Percentiles rank a stretch among this genome's conserved stretches.
phyloP scores from a whole-genome alignment of 169 alveolate genomes.

The Neospora caninum region DNA sequence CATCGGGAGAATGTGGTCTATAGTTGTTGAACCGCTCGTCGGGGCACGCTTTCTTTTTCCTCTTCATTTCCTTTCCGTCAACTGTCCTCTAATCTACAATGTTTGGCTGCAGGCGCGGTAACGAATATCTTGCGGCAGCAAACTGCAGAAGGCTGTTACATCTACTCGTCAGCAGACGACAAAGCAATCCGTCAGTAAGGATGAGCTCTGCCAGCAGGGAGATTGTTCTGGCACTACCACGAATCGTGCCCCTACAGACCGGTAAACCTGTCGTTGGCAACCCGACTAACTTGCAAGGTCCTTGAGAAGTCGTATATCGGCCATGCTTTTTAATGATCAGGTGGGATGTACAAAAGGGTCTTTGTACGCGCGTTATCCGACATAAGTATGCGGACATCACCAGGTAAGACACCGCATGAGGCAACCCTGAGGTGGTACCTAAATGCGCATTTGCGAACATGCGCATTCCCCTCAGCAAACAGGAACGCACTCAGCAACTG shows the following conservation, averaged over 20 bases:
- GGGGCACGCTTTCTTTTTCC: too few relatives aligned
- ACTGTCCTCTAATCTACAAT: too few relatives aligned
- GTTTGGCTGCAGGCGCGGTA: constrained; percentile 8
- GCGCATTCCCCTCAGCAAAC: neutral
- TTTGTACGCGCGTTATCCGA: neutral
- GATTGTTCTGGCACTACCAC: too few relatives aligned
- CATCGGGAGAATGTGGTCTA: neutral
- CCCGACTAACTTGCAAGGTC: too few relatives aligned
- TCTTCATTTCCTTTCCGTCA: too few relatives aligned
- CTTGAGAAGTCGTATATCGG: too few relatives aligned
- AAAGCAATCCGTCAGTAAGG: neutral
- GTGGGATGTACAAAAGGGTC: constrained; percentile 7
- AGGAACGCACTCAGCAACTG: neutral
- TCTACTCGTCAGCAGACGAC: constrained; percentile 22
- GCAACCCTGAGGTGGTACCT: neutral
- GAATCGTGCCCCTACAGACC: too few relatives aligned
- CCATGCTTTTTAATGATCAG: neutral
- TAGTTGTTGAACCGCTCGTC: neutral
- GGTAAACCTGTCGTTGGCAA: too few relatives aligned
- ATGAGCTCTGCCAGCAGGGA: too few relatives aligned
- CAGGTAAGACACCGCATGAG: neutral
- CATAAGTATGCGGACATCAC: constrained; percentile 34
- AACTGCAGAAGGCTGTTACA: neutral
- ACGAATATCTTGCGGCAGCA: neutral
- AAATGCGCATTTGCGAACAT: too few relatives aligned